Evolutionary conservation across 2,329 filamentous ascomycete species (phyloP).

Genomic region (Cladobotryum protrusum): DNA sequence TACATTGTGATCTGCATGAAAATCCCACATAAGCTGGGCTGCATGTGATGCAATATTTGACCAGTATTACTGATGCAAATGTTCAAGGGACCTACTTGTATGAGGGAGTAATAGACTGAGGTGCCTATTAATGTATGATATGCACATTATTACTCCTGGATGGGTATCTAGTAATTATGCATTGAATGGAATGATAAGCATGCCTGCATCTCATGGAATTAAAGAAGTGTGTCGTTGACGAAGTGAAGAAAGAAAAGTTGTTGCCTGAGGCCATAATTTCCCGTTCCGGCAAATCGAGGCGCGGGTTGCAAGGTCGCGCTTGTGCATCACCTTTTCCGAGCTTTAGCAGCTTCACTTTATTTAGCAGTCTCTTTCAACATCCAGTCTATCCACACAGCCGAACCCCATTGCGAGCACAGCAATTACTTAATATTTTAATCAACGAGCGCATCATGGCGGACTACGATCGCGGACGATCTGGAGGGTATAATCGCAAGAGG

Average conservation of each 20-base stretch:
- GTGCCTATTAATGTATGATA: too few relatives aligned
- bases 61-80: too few relatives aligned
- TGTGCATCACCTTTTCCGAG: constrained; percentile 11
- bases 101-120: too few relatives aligned
- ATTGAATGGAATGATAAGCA: too few relatives aligned
- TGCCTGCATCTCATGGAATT: too few relatives aligned
- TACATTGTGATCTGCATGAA: too few relatives aligned
- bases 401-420: constrained; percentile 1
- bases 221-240: too few relatives aligned
- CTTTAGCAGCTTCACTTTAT: constrained; percentile 6
- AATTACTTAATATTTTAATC: background rate
- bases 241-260: background rate
- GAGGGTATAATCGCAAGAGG: constrained; percentile 62
- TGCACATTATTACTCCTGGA: too few relatives aligned
- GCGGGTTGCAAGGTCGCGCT: constrained; percentile 5
- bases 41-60: too few relatives aligned
- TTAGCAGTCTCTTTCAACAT: background rate
- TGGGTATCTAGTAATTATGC: too few relatives aligned
- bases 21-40: too few relatives aligned
- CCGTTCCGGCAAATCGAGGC: constrained; percentile 1
- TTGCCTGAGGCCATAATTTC: constrained; percentile 6
- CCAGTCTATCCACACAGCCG: background rate
- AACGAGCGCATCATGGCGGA: constrained; percentile 42
- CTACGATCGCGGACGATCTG: constrained; percentile 48
- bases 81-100: too few relatives aligned